Evolutionary conservation across 768 basidiomycete species (phyloP).

Genomic region (Phaffia australis): DNA sequence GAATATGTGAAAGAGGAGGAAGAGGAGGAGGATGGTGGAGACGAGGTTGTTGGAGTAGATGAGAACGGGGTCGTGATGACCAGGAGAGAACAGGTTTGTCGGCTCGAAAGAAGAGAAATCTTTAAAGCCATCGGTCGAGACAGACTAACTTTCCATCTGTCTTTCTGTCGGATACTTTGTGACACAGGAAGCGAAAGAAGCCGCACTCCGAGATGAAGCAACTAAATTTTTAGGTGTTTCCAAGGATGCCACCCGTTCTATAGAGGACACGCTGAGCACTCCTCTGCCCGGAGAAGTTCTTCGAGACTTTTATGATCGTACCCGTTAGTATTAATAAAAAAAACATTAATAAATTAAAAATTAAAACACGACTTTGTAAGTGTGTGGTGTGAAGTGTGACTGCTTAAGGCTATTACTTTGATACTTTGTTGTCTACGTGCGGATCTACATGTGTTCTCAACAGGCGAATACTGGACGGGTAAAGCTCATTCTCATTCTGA

Average conservation of each 20-base stretch:
- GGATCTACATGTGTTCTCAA: background rate
- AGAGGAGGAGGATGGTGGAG: conserved; percentile 27
- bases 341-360: too few relatives aligned
- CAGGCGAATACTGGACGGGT: conserved; percentile 70
- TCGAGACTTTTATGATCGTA: conserved; percentile 69
- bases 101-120: background rate
- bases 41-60: conserved; percentile 28
- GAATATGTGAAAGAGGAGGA: conserved; percentile 33
- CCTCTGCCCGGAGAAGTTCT: conserved; percentile 76
- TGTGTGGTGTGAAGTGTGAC: too few relatives aligned
- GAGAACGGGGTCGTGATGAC: conserved; percentile 18
- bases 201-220: conserved; percentile 43
- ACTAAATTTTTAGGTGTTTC: conserved; percentile 53
- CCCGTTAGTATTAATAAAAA: conserved; percentile 56
- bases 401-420: too few relatives aligned
- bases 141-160: background rate
- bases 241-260: conserved; percentile 44
- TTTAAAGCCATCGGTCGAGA: too few relatives aligned
- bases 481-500: conserved; percentile 50
- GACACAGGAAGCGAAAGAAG: conserved; percentile 25
- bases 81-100: conserved; percentile 1
- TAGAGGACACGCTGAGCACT: conserved; percentile 64
- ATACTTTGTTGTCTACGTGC: background rate
- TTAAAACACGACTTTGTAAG: too few relatives aligned
- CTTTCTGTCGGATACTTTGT: background rate